Conservation (phyloP, 805 yeast species). For the Monosporozyma unispora region DNA sequence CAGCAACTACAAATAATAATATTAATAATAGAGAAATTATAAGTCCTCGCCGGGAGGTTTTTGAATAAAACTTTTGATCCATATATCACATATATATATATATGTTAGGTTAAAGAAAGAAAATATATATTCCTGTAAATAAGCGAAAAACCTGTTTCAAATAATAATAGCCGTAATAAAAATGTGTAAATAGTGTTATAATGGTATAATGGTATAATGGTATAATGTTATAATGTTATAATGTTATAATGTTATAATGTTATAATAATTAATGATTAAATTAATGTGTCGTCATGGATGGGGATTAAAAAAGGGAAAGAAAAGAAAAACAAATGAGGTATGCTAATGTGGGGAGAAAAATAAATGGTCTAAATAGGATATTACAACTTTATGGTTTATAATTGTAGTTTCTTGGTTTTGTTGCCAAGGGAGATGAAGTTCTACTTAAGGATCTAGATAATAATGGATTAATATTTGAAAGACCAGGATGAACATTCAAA, state of each 20-base stretch:
- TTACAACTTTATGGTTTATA: not conserved
- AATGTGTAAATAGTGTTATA: not conserved
- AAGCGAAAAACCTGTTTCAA: not conserved
- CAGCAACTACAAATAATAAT: not conserved
- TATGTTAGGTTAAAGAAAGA: not conserved
- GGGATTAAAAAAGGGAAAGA: not conserved
- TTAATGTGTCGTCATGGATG: not conserved
- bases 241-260: not conserved
- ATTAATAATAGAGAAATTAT: slow-evolving; percentile 14
- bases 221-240: not conserved
- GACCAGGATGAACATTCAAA: not conserved
- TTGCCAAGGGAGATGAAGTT: slow-evolving; percentile 6
- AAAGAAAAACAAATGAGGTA: not conserved
- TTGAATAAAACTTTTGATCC: slow-evolving; percentile 12
- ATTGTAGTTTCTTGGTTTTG: not conserved
- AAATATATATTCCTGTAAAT: not conserved
- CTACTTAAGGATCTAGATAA: slow-evolving; percentile 2
- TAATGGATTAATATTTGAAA: not conserved
- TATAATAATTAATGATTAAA: not conserved
- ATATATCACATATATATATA: not conserved
- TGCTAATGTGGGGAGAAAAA: not conserved
- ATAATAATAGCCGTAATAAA: no score
- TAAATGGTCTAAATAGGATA: not conserved
- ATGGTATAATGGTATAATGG: no score
- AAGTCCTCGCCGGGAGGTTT: slow-evolving; percentile 17